phyloP scores from a whole-genome alignment of 2,329 filamentous ascomycete genomes.

The Pezicula radicicola region DNA sequence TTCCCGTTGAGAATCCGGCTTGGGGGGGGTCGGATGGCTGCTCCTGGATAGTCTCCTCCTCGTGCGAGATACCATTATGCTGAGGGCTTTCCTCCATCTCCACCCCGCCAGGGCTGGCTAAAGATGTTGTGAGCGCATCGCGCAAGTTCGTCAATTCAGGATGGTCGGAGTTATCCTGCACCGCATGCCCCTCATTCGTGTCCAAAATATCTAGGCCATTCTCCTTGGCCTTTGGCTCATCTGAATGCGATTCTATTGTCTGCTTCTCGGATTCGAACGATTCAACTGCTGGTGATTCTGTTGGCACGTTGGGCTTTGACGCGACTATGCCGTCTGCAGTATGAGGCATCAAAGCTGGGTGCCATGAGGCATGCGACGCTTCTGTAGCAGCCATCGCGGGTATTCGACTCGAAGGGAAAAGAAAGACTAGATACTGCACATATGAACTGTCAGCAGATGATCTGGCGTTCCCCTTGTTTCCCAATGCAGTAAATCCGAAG shows the following conservation, averaged over 20 bases:
- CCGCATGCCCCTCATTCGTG: neutral
- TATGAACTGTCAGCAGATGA: slow-evolving; percentile 16
- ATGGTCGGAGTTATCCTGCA: slow-evolving; percentile 14
- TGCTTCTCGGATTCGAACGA: neutral
- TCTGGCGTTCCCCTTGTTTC: neutral
- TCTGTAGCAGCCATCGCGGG: slow-evolving; percentile 39
- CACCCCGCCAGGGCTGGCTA: slow-evolving; percentile 20
- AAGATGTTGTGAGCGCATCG: slow-evolving; percentile 23
- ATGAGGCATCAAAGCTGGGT: slow-evolving; percentile 51
- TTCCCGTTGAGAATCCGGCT: slow-evolving; percentile 18
- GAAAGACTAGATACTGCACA: slow-evolving; percentile 21
- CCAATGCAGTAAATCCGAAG: neutral
- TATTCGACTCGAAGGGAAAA: slow-evolving; percentile 2
- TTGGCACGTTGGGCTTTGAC: slow-evolving; percentile 6
- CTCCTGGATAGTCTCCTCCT: slow-evolving; percentile 10
- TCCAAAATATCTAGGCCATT: neutral
- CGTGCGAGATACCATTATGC: slow-evolving; percentile 13
- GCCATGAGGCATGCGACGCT: slow-evolving; percentile 42
- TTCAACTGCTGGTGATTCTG: slow-evolving; percentile 6
- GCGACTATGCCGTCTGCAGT: slow-evolving; percentile 21
- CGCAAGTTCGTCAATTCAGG: slow-evolving; percentile 18
- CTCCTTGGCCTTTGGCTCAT: neutral
- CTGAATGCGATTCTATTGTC: neutral
- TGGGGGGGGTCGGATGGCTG: slow-evolving; percentile 2
- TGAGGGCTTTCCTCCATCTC: slow-evolving; percentile 22